phyloP scores from a whole-genome alignment of 2,329 filamentous ascomycete genomes.

The Aureobasidium melanogenum region DNA sequence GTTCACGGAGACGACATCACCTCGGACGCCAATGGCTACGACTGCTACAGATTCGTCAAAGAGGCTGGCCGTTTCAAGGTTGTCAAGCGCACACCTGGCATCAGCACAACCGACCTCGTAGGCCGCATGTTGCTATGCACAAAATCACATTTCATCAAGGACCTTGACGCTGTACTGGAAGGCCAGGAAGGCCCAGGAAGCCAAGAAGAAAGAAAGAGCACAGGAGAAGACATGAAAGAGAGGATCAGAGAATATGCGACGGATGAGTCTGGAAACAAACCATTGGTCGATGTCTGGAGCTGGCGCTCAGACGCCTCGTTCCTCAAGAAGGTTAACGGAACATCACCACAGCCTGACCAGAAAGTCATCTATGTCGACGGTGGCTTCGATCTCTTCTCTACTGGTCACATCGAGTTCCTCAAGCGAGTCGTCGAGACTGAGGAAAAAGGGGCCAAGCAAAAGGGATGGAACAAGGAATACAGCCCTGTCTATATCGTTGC shows the following conservation, averaged over 20 bases:
- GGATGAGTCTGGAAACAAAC: slow-evolving; percentile 68
- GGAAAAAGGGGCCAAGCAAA: slow-evolving; percentile 54
- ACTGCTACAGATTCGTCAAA: slow-evolving; percentile 98
- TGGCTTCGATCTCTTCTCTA: slow-evolving; percentile 93
- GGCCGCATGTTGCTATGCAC: slow-evolving; percentile 96
- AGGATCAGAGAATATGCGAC: slow-evolving; percentile 80
- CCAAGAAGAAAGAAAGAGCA: slow-evolving; percentile 54
- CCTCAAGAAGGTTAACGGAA: slow-evolving; percentile 59
- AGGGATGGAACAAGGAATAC: slow-evolving; percentile 72
- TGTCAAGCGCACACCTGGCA: slow-evolving; percentile 90
- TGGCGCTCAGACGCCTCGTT: slow-evolving; percentile 59
- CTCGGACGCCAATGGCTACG: slow-evolving; percentile 83
- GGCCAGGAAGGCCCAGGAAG: slow-evolving; percentile 67
- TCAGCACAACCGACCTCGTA: slow-evolving; percentile 96
- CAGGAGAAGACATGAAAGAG: slow-evolving; percentile 62
- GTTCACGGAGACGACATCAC: slow-evolving; percentile 97
- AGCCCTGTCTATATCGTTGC: slow-evolving; percentile 79
- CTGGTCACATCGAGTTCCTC: slow-evolving; percentile 93
- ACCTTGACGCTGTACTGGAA: slow-evolving; percentile 55
- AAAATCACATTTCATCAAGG: slow-evolving; percentile 74
- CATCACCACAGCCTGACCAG: slow-evolving; percentile 66
- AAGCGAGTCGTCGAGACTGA: slow-evolving; percentile 66
- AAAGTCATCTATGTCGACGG: slow-evolving; percentile 91
- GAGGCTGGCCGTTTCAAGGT: slow-evolving; percentile 89
- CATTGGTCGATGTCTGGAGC: slow-evolving; percentile 77